These are phyloP conservation scores for Ammopiptanthus mongolicus DNA, from an alignment of 306 rosid species.

Conservation along the genomic window DNA sequence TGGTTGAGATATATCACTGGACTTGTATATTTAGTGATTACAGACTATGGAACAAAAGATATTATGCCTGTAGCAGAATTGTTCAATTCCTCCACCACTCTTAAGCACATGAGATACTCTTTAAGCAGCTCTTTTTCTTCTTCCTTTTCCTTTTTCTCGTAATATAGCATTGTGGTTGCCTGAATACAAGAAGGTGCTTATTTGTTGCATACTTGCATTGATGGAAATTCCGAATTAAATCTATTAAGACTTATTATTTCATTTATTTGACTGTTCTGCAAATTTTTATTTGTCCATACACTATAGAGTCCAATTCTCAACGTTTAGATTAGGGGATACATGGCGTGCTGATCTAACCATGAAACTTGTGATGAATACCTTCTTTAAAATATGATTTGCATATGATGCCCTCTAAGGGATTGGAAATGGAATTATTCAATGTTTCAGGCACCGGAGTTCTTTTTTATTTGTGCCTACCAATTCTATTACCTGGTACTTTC, in stretches of 20 bases:
- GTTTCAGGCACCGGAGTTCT: not conserved
- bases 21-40: conserved; percentile 8
- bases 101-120: not conserved
- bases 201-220: conserved; percentile 14
- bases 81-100: not conserved
- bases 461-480: not conserved
- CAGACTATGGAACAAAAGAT: conserved; percentile 3
- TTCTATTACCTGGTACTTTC: not conserved
- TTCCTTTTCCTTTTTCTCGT: not conserved
- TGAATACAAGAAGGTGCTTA: not conserved
- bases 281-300: not conserved
- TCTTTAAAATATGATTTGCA: not conserved
- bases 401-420: not conserved
- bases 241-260: not conserved
- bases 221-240: not conserved
- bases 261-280: not conserved
- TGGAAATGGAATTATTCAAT: not conserved
- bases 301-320: not conserved
- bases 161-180: not conserved
- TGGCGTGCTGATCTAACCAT: not conserved
- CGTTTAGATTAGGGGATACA: not conserved
- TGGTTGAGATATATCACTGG: not conserved
- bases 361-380: not conserved
- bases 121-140: not conserved
- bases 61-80: not conserved